phyloP scores from a whole-genome alignment of 306 rosid species.

The Adenanthera pavonina region DNA sequence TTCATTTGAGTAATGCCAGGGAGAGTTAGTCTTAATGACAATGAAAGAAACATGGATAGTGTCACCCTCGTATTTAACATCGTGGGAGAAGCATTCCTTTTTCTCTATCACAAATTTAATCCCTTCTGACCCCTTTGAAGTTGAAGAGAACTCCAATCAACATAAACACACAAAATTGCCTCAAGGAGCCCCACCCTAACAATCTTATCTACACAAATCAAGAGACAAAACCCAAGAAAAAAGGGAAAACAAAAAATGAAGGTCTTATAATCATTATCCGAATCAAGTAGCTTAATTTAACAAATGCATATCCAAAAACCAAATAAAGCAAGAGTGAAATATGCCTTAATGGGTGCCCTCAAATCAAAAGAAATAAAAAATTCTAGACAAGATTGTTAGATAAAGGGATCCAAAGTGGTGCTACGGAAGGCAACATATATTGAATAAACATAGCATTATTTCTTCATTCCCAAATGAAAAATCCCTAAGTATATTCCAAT shows the following conservation, averaged over 20 bases:
- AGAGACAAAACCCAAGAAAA: background rate
- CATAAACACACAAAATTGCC: constrained; percentile 44
- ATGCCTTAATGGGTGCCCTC: background rate
- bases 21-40: constrained; percentile 79
- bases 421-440: too few relatives aligned
- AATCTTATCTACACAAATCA: constrained; percentile 45
- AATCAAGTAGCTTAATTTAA: background rate
- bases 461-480: too few relatives aligned
- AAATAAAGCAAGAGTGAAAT: background rate
- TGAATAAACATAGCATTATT: too few relatives aligned
- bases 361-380: background rate
- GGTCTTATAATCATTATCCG: background rate
- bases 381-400: background rate
- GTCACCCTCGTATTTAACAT: constrained; percentile 81
- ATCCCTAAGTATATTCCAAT: too few relatives aligned
- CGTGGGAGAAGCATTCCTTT: constrained; percentile 87
- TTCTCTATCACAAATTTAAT: constrained; percentile 81
- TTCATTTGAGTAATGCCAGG: constrained; percentile 68
- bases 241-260: background rate
- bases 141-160: constrained; percentile 44
- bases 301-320: background rate
- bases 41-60: constrained; percentile 86
- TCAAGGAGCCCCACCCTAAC: constrained; percentile 35
- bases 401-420: background rate
- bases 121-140: constrained; percentile 55